These are phyloP conservation scores for Ceratobasidium sp. DNA, from an alignment of 1,284 basidiomycete genomes.

Conservation along the genomic window DNA sequence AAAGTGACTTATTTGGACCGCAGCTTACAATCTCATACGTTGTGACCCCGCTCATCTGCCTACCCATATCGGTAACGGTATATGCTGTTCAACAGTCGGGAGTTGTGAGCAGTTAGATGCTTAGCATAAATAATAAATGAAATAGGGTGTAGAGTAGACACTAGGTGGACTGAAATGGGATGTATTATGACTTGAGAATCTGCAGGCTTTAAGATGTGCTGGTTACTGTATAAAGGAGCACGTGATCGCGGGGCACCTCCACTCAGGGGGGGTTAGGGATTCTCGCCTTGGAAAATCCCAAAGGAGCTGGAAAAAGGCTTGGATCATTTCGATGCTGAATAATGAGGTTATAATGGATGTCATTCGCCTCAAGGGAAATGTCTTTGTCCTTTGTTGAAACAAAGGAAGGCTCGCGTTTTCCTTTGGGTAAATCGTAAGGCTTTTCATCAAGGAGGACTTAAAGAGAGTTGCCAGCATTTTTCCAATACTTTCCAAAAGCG, in stretches of 20 bases:
- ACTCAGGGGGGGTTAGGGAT: too few relatives aligned
- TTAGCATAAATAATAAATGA: background rate
- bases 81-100: constrained; percentile 32
- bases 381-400: too few relatives aligned
- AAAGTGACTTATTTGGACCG: background rate
- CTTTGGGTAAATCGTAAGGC: too few relatives aligned
- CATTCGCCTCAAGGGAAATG: too few relatives aligned
- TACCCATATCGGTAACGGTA: constrained; percentile 20
- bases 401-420: too few relatives aligned
- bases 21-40: constrained; percentile 34
- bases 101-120: constrained; percentile 5
- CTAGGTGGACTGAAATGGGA: background rate
- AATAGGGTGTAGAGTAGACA: background rate
- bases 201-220: background rate
- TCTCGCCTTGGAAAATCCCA: too few relatives aligned
- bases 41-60: constrained; percentile 28
- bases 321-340: too few relatives aligned
- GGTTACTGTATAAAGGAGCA: background rate
- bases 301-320: too few relatives aligned
- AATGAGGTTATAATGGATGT: too few relatives aligned
- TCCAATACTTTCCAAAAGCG: too few relatives aligned
- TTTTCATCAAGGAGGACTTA: too few relatives aligned
- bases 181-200: background rate
- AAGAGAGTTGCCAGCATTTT: too few relatives aligned
- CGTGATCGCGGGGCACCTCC: constrained; percentile 4